Base-by-base conservation (phyloP, 108 stramenopile species). In the Cafeteria roenbergensis region DNA sequence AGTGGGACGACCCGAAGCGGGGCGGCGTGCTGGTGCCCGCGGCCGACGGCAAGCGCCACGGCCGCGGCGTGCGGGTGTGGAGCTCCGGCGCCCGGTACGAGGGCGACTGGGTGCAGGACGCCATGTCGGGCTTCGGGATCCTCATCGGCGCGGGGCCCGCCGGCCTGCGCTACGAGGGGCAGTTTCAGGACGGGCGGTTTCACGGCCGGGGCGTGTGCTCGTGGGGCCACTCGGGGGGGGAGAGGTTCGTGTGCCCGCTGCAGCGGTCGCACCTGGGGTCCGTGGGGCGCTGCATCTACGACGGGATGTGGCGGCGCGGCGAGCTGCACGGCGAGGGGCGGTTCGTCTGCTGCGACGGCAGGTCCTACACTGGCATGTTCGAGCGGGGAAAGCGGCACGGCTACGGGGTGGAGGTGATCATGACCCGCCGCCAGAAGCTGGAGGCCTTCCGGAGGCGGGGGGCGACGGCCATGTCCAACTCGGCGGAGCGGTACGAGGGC, bases 31-130 rank as follows among this genome's bases (percentile, higher is more conserved):
- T 61, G 29, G 21, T 9, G 21, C 59, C 59, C 24, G 34, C 27
- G 60, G 42, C 9, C 25, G 58, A 28, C 38, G 70, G 70, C 31
- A 52, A 65, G 64, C 32, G 62, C n/a, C 0, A 71, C 22, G 70
- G 70, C 38, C 3, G 20, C 20, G 70, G 70, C 22, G 22, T 32
- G n/a, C n/a, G 62, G 63, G 34, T 65, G 26, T 71, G 22, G 8
- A 0, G n/a, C 3, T 36, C 34, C 27, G 70, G 70, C 26, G 60
- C 50, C 12, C 27, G 35, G 24, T 71, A 63, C 52, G 55, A 64
- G 33, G 70, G 70, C n/a, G 31, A n/a, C 30, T 71, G 64, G 64
- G 8, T 1, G 22, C 22, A 71, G 2, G 64, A 56, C 36, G 30
- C 2, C 31, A 20, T 32, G 3, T 9, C 65, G 2, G 70, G 70